Evolutionary conservation across 2,329 filamentous ascomycete genomes (phyloP), one percentile per base, ranked within the genome.

Genomic region (Dendrostoma leiphaemia): DNA sequence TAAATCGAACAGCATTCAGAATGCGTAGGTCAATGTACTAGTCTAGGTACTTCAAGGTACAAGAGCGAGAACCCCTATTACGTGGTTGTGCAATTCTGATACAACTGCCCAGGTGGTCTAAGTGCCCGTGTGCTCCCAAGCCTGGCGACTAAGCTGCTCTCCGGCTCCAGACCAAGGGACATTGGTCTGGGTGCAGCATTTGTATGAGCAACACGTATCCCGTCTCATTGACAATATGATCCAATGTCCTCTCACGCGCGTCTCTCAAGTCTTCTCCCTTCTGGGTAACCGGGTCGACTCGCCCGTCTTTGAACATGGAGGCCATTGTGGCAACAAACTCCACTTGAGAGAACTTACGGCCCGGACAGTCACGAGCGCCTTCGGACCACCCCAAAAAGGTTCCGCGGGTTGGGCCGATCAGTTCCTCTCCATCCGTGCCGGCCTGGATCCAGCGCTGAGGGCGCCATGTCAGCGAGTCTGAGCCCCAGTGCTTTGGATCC

Each of bases 271-370:
- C 64, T 50, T 66, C 64, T 4, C 57, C 56, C 1, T 48, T 45
- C 5, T 54, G 19, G 4, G 9, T n/a, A 3, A 60, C 50, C 7
- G 62, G 63, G 1, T 61, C 53, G 4, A 68, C 64, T 2, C 51
- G 50, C 55, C 59, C 61, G 28, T 63, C 57, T 1, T 56, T 47
- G 47, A 69, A 64, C 10, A 68, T 44, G 2, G 43, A 43, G 1
- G 65, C 65, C 34, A 69, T 48, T 3, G 58, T 61, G 1, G 63
- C 65, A 2, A 67, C 68, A 31, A 67, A 67, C 57, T 69, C 67
- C 48, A 71, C 65, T 40, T 69, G 63, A 1, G 67, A 65, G 53
- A 70, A 70, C 50, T 67, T 69, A 10, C 51, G 60, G 0, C 66
- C 67, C 0, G 63, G 60, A 15, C 66, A 70, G 38, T 64, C 62